Conservation (phyloP, 176 grass and related monocot species). For the Rhynchospora tenuis region DNA sequence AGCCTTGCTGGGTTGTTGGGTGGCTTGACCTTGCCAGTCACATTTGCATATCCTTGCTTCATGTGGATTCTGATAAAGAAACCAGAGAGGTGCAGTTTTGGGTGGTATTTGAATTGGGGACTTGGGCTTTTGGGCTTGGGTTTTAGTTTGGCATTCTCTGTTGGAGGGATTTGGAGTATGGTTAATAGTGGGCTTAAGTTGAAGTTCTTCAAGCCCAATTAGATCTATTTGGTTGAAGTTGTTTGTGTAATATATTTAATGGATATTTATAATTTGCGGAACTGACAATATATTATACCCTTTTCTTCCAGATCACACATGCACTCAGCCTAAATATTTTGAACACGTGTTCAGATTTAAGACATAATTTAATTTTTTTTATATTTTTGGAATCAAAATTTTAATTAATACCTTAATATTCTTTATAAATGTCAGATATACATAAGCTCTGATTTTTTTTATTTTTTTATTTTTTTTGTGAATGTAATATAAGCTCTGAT, state of each 20-base stretch:
- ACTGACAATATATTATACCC: background rate
- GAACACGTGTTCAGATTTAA: too few species aligned
- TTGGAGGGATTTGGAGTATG: constrained; percentile 91
- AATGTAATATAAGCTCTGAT: too few species aligned
- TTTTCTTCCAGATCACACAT: background rate
- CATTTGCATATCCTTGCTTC: constrained; percentile 93
- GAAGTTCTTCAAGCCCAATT: constrained; percentile 94
- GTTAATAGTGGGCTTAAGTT: constrained; percentile 81
- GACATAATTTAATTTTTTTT: too few species aligned
- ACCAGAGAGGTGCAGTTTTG: constrained; percentile 63
- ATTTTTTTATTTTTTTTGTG: too few species aligned
- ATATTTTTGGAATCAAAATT: too few species aligned
- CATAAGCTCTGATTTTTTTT: too few species aligned
- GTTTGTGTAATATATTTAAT: constrained; percentile 15
- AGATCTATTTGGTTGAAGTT: constrained; percentile 3
- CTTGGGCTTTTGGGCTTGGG: constrained; percentile 60
- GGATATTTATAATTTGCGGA: background rate
- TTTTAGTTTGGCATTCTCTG: constrained; percentile 71
- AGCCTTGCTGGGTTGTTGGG: constrained; percentile 81
- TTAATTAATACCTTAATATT: too few species aligned
- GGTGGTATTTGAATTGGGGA: constrained; percentile 92
- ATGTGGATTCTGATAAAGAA: constrained; percentile 99
- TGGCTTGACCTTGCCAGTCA: constrained; percentile 75
- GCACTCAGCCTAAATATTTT: too few species aligned
- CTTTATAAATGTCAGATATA: too few species aligned